A percentile compares a stretch with the other conserved stretches of the same genome.
Conservation (phyloP, 1,284 basidiomycete species). For the Apiotrichum montevideense region DNA sequence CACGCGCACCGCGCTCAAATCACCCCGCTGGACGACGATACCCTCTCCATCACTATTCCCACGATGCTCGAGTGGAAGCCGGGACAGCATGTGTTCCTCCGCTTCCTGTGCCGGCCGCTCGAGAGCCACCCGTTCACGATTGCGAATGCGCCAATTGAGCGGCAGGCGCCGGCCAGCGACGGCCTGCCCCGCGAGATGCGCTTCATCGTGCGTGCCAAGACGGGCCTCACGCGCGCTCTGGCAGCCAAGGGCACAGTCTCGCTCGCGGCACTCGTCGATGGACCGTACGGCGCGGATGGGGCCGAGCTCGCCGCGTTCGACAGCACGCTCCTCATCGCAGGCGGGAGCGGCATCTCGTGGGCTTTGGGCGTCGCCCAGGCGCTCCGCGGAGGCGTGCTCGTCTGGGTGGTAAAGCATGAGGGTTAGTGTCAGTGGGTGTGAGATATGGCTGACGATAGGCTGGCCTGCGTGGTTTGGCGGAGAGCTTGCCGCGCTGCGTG, state of each 20-base stretch:
- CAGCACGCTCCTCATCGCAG: background rate
- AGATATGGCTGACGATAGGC: background rate
- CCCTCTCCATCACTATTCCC: constrained; percentile 42
- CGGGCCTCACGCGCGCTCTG: constrained; percentile 2
- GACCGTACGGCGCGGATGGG: constrained; percentile 6
- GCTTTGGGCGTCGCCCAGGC: background rate
- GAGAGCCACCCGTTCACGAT: constrained; percentile 50
- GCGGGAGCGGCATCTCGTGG: constrained; percentile 5
- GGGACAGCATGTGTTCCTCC: constrained; percentile 50
- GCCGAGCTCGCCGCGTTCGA: constrained; percentile 2
- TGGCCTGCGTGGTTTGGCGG: background rate
- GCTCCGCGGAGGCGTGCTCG: background rate
- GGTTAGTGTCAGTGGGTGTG: background rate
- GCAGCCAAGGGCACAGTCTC: background rate
- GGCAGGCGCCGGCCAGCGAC: too few relatives aligned
- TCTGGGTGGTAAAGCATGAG: background rate
- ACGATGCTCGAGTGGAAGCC: constrained; percentile 41
- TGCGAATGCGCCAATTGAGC: constrained; percentile 13
- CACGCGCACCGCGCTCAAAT: constrained; percentile 28
- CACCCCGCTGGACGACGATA: constrained; percentile 36
- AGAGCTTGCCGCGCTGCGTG: background rate
- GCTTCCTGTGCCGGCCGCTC: constrained; percentile 27
- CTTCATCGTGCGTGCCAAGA: constrained; percentile 5
- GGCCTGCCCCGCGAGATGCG: constrained; percentile 22
- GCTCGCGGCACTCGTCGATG: constrained; percentile 3